Percentiles rank a stretch among this genome's conserved stretches.
Conservation (phyloP, 2,329 filamentous ascomycete species). For the Neopestalotiopsis sp. region DNA sequence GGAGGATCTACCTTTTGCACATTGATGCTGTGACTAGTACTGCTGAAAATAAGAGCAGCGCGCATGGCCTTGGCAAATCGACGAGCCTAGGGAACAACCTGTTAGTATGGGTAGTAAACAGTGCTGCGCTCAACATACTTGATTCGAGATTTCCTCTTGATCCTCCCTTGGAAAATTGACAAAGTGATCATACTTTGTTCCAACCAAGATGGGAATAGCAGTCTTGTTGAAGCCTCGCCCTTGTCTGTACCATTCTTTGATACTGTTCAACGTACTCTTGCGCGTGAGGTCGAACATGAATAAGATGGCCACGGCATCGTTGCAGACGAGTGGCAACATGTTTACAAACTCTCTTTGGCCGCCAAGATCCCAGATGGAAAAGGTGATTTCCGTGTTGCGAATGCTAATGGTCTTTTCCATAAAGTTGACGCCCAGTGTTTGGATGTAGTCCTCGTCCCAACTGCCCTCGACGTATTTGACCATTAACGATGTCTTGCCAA, state of each 20-base stretch:
- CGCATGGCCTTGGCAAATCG: conserved; percentile 99
- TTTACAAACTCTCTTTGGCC: conserved; percentile 99
- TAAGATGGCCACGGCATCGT: conserved; percentile 95
- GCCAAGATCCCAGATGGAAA: conserved; percentile 98
- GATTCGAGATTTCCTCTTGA: conserved; percentile 97
- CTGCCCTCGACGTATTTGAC: conserved; percentile 99
- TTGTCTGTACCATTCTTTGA: conserved; percentile 99
- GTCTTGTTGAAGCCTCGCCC: conserved; percentile 99
- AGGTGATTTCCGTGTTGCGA: conserved; percentile 98
- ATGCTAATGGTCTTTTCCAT: conserved; percentile 99
- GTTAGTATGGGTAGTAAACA: not conserved
- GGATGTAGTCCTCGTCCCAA: conserved; percentile 99
- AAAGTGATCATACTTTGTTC: conserved; percentile 99
- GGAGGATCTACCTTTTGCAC: conserved; percentile 81
- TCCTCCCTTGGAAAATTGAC: conserved; percentile 98
- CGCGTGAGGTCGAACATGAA: conserved; percentile 99
- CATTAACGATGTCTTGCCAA: conserved; percentile 99
- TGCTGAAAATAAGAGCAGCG: conserved; percentile 96
- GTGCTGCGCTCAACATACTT: conserved; percentile 60
- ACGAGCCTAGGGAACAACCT: conserved; percentile 68
- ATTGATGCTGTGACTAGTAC: conserved; percentile 98
- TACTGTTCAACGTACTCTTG: conserved; percentile 98
- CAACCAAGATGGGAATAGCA: conserved; percentile 96
- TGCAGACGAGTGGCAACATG: conserved; percentile 99
- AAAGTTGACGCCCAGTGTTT: conserved; percentile 98